A percentile compares a stretch with the other conserved stretches of the same genome.
Conservation (phyloP, 2,329 filamentous ascomycete genomes). For the Biscogniauxia mediterranea region DNA sequence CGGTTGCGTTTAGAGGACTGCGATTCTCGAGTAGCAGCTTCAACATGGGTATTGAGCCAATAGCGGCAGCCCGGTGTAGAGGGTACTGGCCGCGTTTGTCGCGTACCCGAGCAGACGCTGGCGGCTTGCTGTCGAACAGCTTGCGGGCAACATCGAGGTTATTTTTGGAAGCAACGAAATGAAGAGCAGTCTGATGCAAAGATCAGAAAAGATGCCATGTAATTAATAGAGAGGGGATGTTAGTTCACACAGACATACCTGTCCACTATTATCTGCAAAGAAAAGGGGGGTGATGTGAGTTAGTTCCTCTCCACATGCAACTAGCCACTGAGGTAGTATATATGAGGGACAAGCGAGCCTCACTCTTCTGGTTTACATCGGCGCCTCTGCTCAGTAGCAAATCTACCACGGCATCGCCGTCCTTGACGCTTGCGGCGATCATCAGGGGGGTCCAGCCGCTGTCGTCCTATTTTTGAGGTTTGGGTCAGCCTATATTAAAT, state of each 20-base stretch:
- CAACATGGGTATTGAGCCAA: constrained; percentile 85
- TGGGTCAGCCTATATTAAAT: constrained; percentile 1
- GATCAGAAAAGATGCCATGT: constrained; percentile 1
- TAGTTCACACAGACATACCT: constrained; percentile 41
- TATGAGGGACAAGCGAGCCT: background rate
- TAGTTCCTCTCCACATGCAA: background rate
- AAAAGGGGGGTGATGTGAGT: background rate
- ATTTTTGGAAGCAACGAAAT: constrained; percentile 88
- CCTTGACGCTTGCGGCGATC: constrained; percentile 75
- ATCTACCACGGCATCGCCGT: constrained; percentile 66
- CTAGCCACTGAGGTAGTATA: background rate
- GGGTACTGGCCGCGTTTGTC: constrained; percentile 88
- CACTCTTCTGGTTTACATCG: constrained; percentile 71
- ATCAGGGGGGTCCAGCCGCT: constrained; percentile 82
- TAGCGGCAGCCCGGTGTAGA: constrained; percentile 86
- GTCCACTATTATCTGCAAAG: constrained; percentile 59
- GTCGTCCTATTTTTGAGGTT: constrained; percentile 53
- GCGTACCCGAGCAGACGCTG: constrained; percentile 74
- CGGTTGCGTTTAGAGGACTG: constrained; percentile 81
- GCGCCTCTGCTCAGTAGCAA: constrained; percentile 68
- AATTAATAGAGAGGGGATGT: background rate
- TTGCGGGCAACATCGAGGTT: constrained; percentile 78
- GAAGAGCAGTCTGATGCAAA: constrained; percentile 69
- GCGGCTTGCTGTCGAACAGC: constrained; percentile 67
- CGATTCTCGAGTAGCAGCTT: constrained; percentile 72